Evolutionary conservation across 2,329 filamentous ascomycete genomes (phyloP), one percentile per base, ranked within the genome.

Genomic region (Lecanicillium sp.): DNA sequence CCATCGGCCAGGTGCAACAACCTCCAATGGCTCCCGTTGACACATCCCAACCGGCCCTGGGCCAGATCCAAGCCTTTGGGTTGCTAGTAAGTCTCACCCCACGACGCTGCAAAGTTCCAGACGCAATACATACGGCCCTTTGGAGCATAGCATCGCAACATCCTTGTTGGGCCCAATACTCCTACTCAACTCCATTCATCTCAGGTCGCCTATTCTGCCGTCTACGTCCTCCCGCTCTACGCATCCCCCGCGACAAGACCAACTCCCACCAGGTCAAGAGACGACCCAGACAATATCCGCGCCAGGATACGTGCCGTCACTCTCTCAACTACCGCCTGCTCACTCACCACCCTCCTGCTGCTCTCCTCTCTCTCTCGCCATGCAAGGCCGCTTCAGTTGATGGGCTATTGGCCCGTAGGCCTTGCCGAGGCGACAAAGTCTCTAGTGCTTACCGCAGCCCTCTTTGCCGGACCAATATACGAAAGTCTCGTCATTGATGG

Each of bases 221-320:
- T 87, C 65, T 98, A 97, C 65, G 86, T 98, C 51, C 67, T 85
- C 4, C 90, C 92, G 17, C 87, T 97, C 62, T 96, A 98, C 68
- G 70, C 90, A 46, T 92, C 83, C 15, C 62, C 78, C 4, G 73
- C 78, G 15, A 94, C 90, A 5, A 79, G 89, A 37, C 88, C 89
- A 6, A 92, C 87, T 7, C 74, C 78, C 18, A 77, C 73, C 39
- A 74, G 94, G 19, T 86, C 85, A 44, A 81, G 92, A 55, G 89
- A 97, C 74, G 83, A 87, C 19, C 87, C 89, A 9, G 82, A 84
- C 10, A 87, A 94, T 36, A 97, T 98, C 64, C 82, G 81, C 49
- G 85, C 87, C 41, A 81, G 92, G 49, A 83, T 95, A 51, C 75
- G 82, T 40, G 84, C 82, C 38, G 90, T 95, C 50, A 81, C 79